Evolutionary conservation across 208 protist species (phyloP).

Genomic region (Crithidia fasciculata): DNA sequence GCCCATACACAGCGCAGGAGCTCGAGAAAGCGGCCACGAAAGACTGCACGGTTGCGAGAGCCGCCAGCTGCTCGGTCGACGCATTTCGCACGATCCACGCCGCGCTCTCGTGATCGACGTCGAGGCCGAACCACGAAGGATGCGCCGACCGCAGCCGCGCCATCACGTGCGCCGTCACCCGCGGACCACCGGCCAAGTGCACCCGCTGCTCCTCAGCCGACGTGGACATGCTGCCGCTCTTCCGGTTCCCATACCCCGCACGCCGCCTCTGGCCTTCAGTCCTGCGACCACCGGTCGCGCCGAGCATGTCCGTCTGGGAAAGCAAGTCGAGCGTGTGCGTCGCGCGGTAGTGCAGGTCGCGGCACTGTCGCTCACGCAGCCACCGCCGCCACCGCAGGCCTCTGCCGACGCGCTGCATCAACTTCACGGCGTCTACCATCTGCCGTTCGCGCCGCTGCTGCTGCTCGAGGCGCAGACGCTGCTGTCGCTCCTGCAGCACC

Average conservation of each 20-base stretch:
- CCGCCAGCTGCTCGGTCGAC: conserved; percentile 14
- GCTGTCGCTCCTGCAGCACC: conserved; percentile 22
- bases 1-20: conserved; percentile 24
- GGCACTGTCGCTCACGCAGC: conserved; percentile 31
- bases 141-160: conserved; percentile 36
- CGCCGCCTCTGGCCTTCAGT: not conserved
- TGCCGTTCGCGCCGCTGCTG: conserved; percentile 40
- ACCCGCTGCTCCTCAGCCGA: conserved; percentile 22
- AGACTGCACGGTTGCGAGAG: conserved; percentile 31
- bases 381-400: conserved; percentile 47
- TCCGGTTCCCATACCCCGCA: not conserved
- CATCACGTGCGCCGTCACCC: conserved; percentile 33
- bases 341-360: conserved; percentile 16
- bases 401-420: conserved; percentile 63
- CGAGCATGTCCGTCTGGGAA: conserved; percentile 7
- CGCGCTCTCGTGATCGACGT: conserved; percentile 19
- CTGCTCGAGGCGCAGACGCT: conserved; percentile 38
- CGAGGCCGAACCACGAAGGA: conserved; percentile 44
- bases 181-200: conserved; percentile 16
- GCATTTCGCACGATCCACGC: conserved; percentile 4
- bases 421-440: conserved; percentile 40
- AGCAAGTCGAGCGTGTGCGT: conserved; percentile 34
- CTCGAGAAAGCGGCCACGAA: conserved; percentile 46
- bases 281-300: not conserved
- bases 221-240: not conserved